Conservation (phyloP, 345 rosid genomes). For the Dipteronia dyeriana region DNA sequence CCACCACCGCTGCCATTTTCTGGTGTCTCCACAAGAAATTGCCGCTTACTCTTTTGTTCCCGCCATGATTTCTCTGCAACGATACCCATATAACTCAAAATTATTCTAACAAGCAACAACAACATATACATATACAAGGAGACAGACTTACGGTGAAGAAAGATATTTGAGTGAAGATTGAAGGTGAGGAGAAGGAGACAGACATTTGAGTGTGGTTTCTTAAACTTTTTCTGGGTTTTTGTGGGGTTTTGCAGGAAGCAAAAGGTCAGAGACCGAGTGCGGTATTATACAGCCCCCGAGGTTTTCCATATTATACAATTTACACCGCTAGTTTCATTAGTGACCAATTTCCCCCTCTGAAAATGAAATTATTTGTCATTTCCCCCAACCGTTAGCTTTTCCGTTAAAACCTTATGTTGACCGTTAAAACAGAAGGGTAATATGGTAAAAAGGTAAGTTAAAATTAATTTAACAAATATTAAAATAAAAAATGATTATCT, state of each 20-base stretch:
- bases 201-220: conserved; percentile 14
- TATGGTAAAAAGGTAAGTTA: too few relatives aligned
- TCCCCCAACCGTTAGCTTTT: too few relatives aligned
- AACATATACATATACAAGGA: background rate
- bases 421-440: too few relatives aligned
- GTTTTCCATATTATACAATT: too few relatives aligned
- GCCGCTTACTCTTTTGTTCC: conserved; percentile 29
- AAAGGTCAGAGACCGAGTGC: too few relatives aligned
- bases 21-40: conserved; percentile 23
- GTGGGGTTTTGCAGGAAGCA: background rate
- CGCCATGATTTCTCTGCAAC: conserved; percentile 37
- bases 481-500: too few relatives aligned
- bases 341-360: too few relatives aligned
- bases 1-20: conserved; percentile 33
- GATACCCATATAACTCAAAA: conserved; percentile 9
- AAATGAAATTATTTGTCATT: too few relatives aligned
- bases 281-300: too few relatives aligned
- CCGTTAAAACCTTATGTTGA: too few relatives aligned
- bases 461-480: too few relatives aligned
- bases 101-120: background rate
- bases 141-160: conserved; percentile 13
- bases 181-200: conserved; percentile 15
- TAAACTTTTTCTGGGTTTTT: background rate
- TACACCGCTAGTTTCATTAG: too few relatives aligned
- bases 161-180: conserved; percentile 15